Evolutionary conservation across 2,329 filamentous ascomycete species (phyloP), one percentile per base, ranked within the genome.

Genomic region (Sphaerostilbella broomeana): DNA sequence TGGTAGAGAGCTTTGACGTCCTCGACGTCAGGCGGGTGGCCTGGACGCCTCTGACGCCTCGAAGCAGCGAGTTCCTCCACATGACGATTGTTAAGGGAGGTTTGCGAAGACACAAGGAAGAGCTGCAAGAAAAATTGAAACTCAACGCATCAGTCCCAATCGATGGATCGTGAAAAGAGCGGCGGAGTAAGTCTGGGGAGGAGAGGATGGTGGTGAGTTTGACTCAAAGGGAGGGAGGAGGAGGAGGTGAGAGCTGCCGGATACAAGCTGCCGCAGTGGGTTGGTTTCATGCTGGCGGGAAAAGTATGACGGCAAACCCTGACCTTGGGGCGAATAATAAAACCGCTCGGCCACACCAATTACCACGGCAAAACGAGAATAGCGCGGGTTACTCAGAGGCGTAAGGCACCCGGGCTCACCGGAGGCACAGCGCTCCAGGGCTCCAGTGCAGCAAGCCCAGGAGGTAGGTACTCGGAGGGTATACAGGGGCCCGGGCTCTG

Each of bases 131-230:
- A 45, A 45, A 56, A 51, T 49, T 58, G 60, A 28, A 10, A 28
- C 18, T 61, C 50, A 30, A 41, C 28, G 26, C 55, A 38, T 38
- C 40, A 42, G 40, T 38, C 57, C 50, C 51, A 52, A 49, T 49
- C 50, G 50, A 48, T 52, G 53, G 54, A 60, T 54, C 52, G 49
- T 47, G 47, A 49, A 68, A 70, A 51, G 67, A 70, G 61, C 53
- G 65, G 66, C 65, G 63, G 67, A 70, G 64, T 68, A 67, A 67
- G 67, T 69, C 66, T 26, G 9, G 39, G 26, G 38, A 39, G 8
- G 31, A 6, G 26, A 30, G 4, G 38, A 29, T n/a, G 25, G 19
- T 15, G 38, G 30, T 22, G 38, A 35, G 19, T 36, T 38, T 40
- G 38, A 18, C 35, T 24, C n/a, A n/a, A n/a, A n/a, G n/a, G n/a